phyloP scores from a whole-genome alignment of 352 stramenopile species.

The Vaucheria bursata region DNA sequence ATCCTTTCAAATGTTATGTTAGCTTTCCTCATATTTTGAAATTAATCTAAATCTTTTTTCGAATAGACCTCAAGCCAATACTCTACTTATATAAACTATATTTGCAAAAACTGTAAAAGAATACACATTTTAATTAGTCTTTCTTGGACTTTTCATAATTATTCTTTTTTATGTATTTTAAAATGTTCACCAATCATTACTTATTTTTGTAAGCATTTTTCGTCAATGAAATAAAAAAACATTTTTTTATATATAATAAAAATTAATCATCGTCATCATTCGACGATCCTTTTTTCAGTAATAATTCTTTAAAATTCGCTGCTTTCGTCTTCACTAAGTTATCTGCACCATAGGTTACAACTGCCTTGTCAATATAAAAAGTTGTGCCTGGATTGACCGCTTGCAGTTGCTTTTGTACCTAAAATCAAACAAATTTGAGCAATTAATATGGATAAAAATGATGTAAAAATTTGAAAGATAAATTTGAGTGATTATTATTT shows the following conservation, averaged over 20 bases:
- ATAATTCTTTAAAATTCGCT: constrained; percentile 28
- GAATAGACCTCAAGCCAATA: no score
- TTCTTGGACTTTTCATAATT: no score
- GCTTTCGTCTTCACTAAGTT: constrained; percentile 37
- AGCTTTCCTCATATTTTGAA: no score
- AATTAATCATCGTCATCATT: constrained; percentile 6
- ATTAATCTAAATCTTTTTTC: no score
- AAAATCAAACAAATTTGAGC: background rate
- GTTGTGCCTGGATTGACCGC: background rate
- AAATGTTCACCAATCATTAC: no score
- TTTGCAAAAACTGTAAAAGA: no score
- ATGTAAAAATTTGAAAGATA: background rate
- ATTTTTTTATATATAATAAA: background rate
- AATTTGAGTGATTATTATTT: background rate
- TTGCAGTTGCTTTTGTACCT: background rate
- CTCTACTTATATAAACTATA: no score
- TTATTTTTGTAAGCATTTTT: no score
- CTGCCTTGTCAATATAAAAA: background rate
- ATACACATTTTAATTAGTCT: no score
- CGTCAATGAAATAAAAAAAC: background rate
- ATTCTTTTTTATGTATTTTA: no score
- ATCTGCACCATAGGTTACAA: constrained; percentile 34
- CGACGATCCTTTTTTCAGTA: constrained; percentile 26
- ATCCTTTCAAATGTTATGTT: no score
- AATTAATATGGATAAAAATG: background rate